These are phyloP conservation scores for Rauvolfia tetraphylla DNA, from an alignment of 257 asterid species.

Conservation along the genomic window DNA sequence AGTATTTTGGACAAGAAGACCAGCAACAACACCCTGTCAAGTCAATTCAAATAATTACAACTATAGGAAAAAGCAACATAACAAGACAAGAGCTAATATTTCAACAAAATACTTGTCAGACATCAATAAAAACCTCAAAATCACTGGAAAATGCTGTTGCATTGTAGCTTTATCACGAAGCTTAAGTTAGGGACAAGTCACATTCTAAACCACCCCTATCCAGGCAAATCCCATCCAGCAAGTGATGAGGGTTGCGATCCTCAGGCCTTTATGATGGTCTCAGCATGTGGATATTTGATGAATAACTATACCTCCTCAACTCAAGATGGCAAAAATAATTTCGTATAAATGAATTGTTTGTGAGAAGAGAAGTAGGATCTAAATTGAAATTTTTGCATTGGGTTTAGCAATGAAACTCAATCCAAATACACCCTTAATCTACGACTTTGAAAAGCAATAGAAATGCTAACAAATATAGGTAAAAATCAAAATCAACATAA, in stretches of 20 bases:
- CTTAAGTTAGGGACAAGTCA: background rate
- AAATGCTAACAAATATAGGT: background rate
- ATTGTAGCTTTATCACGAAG: background rate
- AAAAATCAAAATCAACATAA: background rate
- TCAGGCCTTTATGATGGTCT: background rate
- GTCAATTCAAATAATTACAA: conserved; percentile 21
- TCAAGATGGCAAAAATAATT: background rate
- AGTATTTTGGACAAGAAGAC: conserved; percentile 92
- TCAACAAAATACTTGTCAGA: too few species aligned
- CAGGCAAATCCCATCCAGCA: background rate
- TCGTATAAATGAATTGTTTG: too few species aligned
- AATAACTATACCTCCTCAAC: background rate
- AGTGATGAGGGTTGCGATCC: background rate
- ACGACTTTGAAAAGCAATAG: background rate
- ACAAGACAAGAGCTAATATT: too few species aligned
- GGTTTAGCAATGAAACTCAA: too few species aligned
- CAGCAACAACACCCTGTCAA: conserved; percentile 94
- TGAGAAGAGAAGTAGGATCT: too few species aligned
- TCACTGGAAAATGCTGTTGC: background rate
- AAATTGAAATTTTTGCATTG: too few species aligned
- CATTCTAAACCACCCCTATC: background rate
- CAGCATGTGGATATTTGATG: background rate
- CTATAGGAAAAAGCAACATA: background rate
- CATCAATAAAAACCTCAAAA: background rate
- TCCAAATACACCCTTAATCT: too few species aligned